Base-by-base conservation (phyloP, 1,139 yeast genomes). In the Maudiozyma humilis region DNA sequence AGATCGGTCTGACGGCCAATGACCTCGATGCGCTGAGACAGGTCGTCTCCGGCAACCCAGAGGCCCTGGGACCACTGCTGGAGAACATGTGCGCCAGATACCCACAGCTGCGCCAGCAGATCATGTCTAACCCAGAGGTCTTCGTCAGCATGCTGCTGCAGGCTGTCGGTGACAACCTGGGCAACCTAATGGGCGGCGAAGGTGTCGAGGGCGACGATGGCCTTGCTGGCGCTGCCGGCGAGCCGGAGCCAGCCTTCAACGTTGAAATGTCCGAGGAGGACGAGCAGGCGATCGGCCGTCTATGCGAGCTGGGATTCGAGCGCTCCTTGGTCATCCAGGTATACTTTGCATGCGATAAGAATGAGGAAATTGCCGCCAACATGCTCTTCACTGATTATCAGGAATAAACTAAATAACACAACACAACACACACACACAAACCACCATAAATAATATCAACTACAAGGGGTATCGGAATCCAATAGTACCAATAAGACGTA, bases 311-410 rank as follows among this genome's bases (percentile, higher is more conserved):
- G 53, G 99, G 99, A 0, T 91, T 91, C 60, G 95, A 86, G 53
- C 77, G 95, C 55, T 75, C 81, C 56, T 70, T 84, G 50, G 98
- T 85, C 41, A 78, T 89, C 49, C 96, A 89, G 69, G 95, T 94
- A 32, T 93, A 87, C 68, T 82, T 93, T 75, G 98, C 97, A 38
- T 91, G 98, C 66, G 98, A 93, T 61, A 91, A 89, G 70, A 88
- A 91, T 67, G 98, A 91, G 68, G 96, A 91, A 70, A 76, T 87
- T 57, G 88, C 98, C 38, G 98, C 97, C 34, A 93, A 91, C 67
- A 78, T 87, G 60, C 72, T 91, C 57, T 85, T 68, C 54, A 66
- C 64, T 48, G 70, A 67, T 44, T 60, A 60, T 44, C 61, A 61
- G 36, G 64, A 61, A 39, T 35, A 35, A 20, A 10, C 4, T 16